phyloP scores from a whole-genome alignment of 106 monocot species.

The Ottelia alismoides region DNA sequence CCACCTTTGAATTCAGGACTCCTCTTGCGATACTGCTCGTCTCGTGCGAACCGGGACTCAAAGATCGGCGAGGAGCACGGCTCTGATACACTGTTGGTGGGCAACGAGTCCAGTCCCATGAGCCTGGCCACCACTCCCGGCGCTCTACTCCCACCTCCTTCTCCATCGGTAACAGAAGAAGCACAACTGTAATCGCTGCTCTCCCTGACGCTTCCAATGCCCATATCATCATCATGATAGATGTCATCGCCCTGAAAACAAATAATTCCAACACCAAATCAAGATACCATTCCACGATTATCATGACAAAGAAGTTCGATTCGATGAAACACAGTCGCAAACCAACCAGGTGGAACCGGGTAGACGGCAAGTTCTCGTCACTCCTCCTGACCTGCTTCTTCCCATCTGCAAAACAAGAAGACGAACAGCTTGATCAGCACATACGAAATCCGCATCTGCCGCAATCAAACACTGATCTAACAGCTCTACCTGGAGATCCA shows the following conservation, averaged over 20 bases:
- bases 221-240: constrained; percentile 42
- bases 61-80: constrained; percentile 46
- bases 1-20: constrained; percentile 27
- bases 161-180: constrained; percentile 80
- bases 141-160: constrained; percentile 39
- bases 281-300: too few relatives aligned
- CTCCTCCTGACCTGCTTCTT: constrained; percentile 40
- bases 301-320: too few relatives aligned
- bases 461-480: too few relatives aligned
- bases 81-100: constrained; percentile 41
- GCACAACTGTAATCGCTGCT: constrained; percentile 65
- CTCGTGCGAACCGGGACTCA: constrained; percentile 27
- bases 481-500: constrained; percentile 74
- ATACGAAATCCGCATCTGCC: too few relatives aligned
- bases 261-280: too few relatives aligned
- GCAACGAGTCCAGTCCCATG: constrained; percentile 90
- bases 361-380: constrained; percentile 21
- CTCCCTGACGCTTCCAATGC: constrained; percentile 39
- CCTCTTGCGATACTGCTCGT: constrained; percentile 22
- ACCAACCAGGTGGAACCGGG: constrained; percentile 40
- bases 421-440: too few relatives aligned
- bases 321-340: too few relatives aligned
- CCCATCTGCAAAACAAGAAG: constrained; percentile 28
- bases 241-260: too few relatives aligned
- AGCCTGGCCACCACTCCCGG: constrained; percentile 90